Evolutionary conservation across 2,329 filamentous ascomycete species (phyloP), one percentile per base, ranked within the genome.

Genomic region (Colletotrichum sojae): DNA sequence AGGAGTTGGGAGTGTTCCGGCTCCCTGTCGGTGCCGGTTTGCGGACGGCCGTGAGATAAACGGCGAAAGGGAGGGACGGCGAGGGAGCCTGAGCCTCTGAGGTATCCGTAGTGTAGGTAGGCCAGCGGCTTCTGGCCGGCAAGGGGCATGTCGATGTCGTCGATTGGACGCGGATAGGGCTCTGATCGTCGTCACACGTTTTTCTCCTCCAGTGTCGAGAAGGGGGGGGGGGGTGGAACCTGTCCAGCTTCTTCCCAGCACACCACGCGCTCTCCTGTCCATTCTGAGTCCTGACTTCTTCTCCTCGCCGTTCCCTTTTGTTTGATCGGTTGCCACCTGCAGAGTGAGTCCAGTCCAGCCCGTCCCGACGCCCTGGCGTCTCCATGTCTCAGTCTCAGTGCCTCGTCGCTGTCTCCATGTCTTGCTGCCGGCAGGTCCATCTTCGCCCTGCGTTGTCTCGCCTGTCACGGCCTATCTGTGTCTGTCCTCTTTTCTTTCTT

Each of bases 91-190:
- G 22, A 36, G 31, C 22, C 22, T 25, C 22, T 25, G 31, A 36
- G 31, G 31, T n/a, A n/a, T n/a, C n/a, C n/a, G n/a, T n/a, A n/a
- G n/a, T n/a, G n/a, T n/a, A n/a, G n/a, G n/a, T 8, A 36, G 31
- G 31, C 31, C 31, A 36, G 31, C 31, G 8, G 31, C 31, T 20
- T 51, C 55, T 46, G 39, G 62, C 62, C 66, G 55, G 62, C 66
- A 56, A 51, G 55, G 66, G 55, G 62, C 55, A 69, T 66, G 66
- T 39, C 62, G 16, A 69, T 66, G 55, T 69, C 62, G 66, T 66
- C 66, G 61, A 66, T 51, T 53, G 62, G 59, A 54, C 59, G 53
- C 53, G 58, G 58, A 31, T 36, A 43, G 20, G 49, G 48, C 61
- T 55, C 51, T 36, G 31, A 43, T 43, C 55, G 60, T 69, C 55